These are phyloP conservation scores for Plasmodium reichenowi DNA, from an alignment of 169 alveolate genomes.

Conservation along the genomic window DNA sequence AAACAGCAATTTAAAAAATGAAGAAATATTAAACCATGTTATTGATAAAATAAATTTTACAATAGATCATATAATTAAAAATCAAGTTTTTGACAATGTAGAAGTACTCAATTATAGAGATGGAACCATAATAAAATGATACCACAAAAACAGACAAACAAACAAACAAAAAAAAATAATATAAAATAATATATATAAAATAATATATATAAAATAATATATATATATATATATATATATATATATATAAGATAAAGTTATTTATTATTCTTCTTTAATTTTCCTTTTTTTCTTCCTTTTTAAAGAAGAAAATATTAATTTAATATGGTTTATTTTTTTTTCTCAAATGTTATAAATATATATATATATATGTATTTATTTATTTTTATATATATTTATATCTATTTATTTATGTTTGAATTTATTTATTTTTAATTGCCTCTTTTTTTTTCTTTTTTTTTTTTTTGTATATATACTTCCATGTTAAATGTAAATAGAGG, in stretches of 20 bases:
- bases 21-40: constrained; percentile 42
- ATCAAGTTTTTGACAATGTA: constrained; percentile 2
- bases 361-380: no score
- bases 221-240: background rate
- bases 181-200: background rate
- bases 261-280: background rate
- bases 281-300: background rate
- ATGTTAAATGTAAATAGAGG: no score
- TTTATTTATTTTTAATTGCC: no score
- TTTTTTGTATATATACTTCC: no score
- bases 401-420: no score
- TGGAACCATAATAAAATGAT: constrained; percentile 70
- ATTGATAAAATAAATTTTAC: constrained; percentile 38
- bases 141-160: background rate
- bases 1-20: constrained; percentile 8
- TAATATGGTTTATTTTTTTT: no score
- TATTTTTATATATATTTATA: no score
- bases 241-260: background rate
- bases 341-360: no score
- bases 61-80: constrained; percentile 27
- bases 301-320: no score
- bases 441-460: no score
- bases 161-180: background rate
- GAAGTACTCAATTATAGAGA: constrained; percentile 33
- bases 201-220: background rate